phyloP scores from a whole-genome alignment of 2,329 filamentous ascomycete species.

The Drechslerella coelobrocha region DNA sequence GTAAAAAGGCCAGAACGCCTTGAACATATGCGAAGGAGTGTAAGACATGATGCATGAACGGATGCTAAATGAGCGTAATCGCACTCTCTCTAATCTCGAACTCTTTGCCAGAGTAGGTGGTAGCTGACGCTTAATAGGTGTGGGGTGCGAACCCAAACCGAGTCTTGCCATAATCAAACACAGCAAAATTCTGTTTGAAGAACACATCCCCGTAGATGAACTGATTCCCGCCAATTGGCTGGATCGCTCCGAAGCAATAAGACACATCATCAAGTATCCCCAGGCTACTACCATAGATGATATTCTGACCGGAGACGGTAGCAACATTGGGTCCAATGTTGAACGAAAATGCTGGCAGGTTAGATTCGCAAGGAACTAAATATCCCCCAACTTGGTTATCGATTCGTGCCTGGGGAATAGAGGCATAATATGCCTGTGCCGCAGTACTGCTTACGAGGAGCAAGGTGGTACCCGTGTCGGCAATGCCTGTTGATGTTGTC shows the following conservation, averaged over 20 bases:
- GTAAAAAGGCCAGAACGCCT: too few species aligned
- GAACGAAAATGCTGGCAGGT: constrained; percentile 23
- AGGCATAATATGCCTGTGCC: constrained; percentile 62
- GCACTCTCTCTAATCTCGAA: too few species aligned
- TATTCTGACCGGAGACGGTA: constrained; percentile 11
- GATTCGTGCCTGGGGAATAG: constrained; percentile 60
- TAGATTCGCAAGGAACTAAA: constrained; percentile 19
- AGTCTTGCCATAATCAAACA: constrained; percentile 76
- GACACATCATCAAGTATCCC: constrained; percentile 14
- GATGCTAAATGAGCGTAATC: too few species aligned
- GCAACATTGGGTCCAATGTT: constrained; percentile 26
- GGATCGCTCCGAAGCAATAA: constrained; percentile 34
- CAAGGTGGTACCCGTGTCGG: constrained; percentile 70
- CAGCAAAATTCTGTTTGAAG: constrained; percentile 85
- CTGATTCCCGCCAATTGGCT: constrained; percentile 32
- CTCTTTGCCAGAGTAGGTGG: too few species aligned
- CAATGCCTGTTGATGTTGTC: constrained; percentile 61
- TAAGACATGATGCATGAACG: too few species aligned
- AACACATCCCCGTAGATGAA: constrained; percentile 89
- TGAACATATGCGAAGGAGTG: too few species aligned
- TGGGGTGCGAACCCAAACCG: constrained; percentile 65
- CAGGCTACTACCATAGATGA: constrained; percentile 32
- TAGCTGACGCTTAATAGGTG: constrained; percentile 1
- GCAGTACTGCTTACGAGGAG: constrained; percentile 67
- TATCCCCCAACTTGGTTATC: constrained; percentile 35